phyloP scores from a whole-genome alignment of 2,329 filamentous ascomycete genomes.

The Penicillium oxalicum region DNA sequence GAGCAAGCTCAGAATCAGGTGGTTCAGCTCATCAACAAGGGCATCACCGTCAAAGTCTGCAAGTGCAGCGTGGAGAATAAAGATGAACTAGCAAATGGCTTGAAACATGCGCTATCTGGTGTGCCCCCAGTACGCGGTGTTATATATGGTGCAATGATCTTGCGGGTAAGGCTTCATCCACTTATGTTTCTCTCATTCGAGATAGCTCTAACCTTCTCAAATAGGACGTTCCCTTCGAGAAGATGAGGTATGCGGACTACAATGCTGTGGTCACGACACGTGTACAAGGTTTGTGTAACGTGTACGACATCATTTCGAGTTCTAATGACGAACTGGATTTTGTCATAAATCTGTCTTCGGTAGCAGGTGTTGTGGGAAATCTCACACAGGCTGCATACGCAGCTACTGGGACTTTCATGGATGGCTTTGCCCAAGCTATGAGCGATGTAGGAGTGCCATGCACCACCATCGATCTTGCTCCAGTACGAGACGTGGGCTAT shows the following conservation, averaged over 20 bases:
- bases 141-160: constrained; percentile 45
- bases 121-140: constrained; percentile 38
- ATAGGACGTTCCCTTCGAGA: constrained; percentile 23
- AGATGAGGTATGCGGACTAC: constrained; percentile 25
- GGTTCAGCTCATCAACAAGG: constrained; percentile 9
- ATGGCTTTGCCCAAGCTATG: constrained; percentile 18
- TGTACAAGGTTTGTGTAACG: constrained; percentile 28
- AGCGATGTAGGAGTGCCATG: constrained; percentile 49
- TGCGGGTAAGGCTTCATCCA: constrained; percentile 21
- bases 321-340: constrained; percentile 18
- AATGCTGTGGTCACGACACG: constrained; percentile 17
- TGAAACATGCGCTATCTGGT: constrained; percentile 23
- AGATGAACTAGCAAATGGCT: constrained; percentile 12
- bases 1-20: constrained; percentile 14
- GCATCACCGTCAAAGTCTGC: constrained; percentile 23
- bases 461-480: constrained; percentile 40
- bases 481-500: constrained; percentile 20
- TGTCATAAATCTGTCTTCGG: constrained; percentile 23
- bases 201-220: constrained; percentile 3
- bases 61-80: constrained; percentile 29
- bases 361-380: constrained; percentile 25
- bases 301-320: constrained; percentile 19
- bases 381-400: constrained; percentile 58
- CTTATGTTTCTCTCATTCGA: background rate
- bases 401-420: constrained; percentile 30